Conservation (phyloP, 495 filamentous ascomycete genomes). For the Cairneyella variabilis region DNA sequence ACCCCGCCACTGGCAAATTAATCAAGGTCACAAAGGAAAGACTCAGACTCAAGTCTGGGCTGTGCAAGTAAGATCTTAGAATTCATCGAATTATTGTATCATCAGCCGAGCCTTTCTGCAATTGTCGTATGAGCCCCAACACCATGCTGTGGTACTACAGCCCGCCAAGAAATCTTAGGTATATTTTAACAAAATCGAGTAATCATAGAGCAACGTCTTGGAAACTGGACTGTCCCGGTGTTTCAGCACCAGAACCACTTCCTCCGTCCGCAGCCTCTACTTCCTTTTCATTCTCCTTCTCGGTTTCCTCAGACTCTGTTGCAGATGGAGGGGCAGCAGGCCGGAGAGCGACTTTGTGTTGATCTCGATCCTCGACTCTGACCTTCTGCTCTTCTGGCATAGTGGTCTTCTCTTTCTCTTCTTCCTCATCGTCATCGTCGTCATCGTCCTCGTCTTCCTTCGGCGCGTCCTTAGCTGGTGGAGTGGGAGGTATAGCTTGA, state of each 20-base stretch:
- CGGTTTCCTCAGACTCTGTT: slow-evolving; percentile 16
- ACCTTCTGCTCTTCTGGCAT: slow-evolving; percentile 53
- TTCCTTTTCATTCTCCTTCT: slow-evolving; percentile 31
- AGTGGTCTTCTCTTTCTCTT: slow-evolving; percentile 31
- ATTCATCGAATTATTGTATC: too few relatives aligned
- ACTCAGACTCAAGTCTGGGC: neutral
- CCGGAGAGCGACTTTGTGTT: slow-evolving; percentile 40
- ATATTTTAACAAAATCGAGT: slow-evolving; percentile 1
- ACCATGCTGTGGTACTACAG: slow-evolving; percentile 7
- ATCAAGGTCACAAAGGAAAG: neutral
- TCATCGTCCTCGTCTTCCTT: slow-evolving; percentile 27
- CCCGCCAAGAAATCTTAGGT: slow-evolving; percentile 9
- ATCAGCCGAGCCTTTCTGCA: neutral
- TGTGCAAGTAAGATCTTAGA: neutral
- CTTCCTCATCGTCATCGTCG: slow-evolving; percentile 32
- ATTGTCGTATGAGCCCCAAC: too few relatives aligned
- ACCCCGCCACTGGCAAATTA: too few relatives aligned
- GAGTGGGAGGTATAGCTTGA: slow-evolving; percentile 25
- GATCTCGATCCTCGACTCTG: slow-evolving; percentile 48
- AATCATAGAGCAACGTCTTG: slow-evolving; percentile 49
- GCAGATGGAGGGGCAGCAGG: slow-evolving; percentile 8
- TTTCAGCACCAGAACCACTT: slow-evolving; percentile 16
- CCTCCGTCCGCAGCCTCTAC: slow-evolving; percentile 21
- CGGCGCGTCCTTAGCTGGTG: slow-evolving; percentile 25
- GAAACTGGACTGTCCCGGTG: slow-evolving; percentile 36